Conservation (phyloP, 495 filamentous ascomycete species). For the Astrothelium subdiscretum region DNA sequence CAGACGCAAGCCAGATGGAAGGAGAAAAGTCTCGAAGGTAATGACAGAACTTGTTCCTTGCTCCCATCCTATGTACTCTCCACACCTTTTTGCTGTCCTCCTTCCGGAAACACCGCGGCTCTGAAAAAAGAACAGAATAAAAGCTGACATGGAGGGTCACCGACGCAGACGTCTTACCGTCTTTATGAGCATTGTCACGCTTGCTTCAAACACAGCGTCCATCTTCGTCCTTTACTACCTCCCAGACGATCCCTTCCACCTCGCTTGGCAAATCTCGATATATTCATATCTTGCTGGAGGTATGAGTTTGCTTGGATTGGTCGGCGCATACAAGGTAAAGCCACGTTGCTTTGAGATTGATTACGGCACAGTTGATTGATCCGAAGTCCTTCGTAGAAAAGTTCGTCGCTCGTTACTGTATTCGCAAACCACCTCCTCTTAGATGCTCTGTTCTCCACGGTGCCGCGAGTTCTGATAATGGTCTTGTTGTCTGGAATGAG, state of each 20-base stretch:
- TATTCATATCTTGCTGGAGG: constrained; percentile 9
- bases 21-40: neutral
- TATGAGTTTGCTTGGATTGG: constrained; percentile 7
- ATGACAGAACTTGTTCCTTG: neutral
- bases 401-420: neutral
- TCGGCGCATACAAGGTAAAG: constrained; percentile 8
- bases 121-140: neutral
- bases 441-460: constrained; percentile 4
- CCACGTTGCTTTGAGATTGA: neutral
- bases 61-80: neutral
- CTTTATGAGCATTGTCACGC: neutral
- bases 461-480: constrained; percentile 3
- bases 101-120: neutral
- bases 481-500: neutral
- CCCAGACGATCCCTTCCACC: constrained; percentile 5
- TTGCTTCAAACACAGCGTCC: neutral
- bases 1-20: neutral
- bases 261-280: constrained; percentile 3
- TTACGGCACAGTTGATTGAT: constrained; percentile 4
- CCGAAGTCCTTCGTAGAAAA: neutral
- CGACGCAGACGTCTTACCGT: neutral
- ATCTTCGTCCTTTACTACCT: constrained; percentile 2
- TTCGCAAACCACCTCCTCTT: constrained; percentile 9
- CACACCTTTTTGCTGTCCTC: neutral
- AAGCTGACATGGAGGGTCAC: neutral